A percentile compares a stretch with the other conserved stretches of the same genome.
Evolutionary conservation across 2,329 filamentous ascomycete genomes (phyloP).

Genomic region (Hymenoscyphus fructigenus): DNA sequence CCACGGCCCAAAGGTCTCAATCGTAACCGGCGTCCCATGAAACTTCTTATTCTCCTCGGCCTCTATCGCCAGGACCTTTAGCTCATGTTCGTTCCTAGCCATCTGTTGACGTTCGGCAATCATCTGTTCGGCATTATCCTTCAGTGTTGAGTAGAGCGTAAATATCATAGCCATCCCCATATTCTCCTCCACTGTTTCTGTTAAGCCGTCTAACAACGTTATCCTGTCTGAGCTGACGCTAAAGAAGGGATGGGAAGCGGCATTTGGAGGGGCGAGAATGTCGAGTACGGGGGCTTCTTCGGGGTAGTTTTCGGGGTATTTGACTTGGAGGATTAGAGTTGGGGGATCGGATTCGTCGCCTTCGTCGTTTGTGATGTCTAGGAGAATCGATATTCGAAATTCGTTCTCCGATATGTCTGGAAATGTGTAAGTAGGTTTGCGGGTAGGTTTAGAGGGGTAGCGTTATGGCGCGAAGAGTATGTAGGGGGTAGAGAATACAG

Average conservation of each 20-base stretch:
- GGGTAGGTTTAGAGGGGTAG: constrained; percentile 7
- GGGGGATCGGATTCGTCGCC: constrained; percentile 63
- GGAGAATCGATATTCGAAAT: constrained; percentile 80
- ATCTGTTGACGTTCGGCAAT: constrained; percentile 71
- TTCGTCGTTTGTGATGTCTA: constrained; percentile 72
- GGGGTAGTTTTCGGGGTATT: constrained; percentile 88
- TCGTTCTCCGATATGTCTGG: constrained; percentile 86
- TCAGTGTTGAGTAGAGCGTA: constrained; percentile 80
- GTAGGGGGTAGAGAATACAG: constrained; percentile 12
- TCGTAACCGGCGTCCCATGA: constrained; percentile 84
- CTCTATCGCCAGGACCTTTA: constrained; percentile 61
- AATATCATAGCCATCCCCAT: constrained; percentile 98
- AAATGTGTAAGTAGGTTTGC: constrained; percentile 16
- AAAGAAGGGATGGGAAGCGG: constrained; percentile 68
- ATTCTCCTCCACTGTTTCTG: constrained; percentile 82
- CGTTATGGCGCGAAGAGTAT: background rate
- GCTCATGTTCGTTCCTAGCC: constrained; percentile 57
- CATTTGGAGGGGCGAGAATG: constrained; percentile 70
- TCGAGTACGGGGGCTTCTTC: constrained; percentile 83
- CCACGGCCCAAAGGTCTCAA: constrained; percentile 83
- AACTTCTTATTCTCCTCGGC: constrained; percentile 96
- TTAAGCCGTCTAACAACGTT: constrained; percentile 66
- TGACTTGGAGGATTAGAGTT: constrained; percentile 76
- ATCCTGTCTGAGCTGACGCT: constrained; percentile 79
- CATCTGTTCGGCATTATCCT: constrained; percentile 86